These are phyloP conservation scores for Eutypa lata DNA, from an alignment of 2,329 filamentous ascomycete species.

Conservation along the genomic window DNA sequence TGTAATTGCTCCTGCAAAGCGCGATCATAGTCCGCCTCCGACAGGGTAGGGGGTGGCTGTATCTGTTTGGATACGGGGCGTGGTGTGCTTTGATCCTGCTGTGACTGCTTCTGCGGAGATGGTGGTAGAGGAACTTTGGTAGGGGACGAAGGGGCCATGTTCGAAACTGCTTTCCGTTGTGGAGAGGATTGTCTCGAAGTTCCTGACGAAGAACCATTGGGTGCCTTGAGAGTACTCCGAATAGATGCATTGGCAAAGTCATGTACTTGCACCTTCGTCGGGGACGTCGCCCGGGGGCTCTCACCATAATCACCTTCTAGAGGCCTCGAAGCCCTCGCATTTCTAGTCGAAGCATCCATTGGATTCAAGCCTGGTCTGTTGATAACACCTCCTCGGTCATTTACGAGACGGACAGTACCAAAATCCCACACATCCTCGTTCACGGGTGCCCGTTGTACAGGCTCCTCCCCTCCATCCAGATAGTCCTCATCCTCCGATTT, in stretches of 20 bases:
- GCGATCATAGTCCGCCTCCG: constrained; percentile 59
- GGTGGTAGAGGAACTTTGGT: constrained; percentile 58
- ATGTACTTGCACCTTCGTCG: constrained; percentile 46
- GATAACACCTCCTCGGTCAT: constrained; percentile 57
- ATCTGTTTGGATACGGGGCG: constrained; percentile 42
- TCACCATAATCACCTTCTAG: constrained; percentile 54
- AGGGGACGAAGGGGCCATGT: constrained; percentile 44
- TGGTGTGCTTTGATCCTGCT: constrained; percentile 43
- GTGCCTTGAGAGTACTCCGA: constrained; percentile 54
- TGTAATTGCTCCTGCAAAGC: constrained; percentile 62
- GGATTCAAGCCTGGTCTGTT: constrained; percentile 59
- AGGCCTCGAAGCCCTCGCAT: constrained; percentile 62
- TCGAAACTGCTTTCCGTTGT: constrained; percentile 52
- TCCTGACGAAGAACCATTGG: constrained; percentile 37
- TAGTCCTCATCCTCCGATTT: constrained; percentile 69
- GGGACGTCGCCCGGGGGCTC: constrained; percentile 46
- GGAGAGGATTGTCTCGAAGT: constrained; percentile 59
- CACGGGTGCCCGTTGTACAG: constrained; percentile 53
- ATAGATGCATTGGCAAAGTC: constrained; percentile 40
- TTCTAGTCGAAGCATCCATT: constrained; percentile 79
- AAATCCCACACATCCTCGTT: constrained; percentile 97
- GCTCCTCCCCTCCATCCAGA: constrained; percentile 54
- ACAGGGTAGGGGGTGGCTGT: constrained; percentile 43
- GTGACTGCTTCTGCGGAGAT: constrained; percentile 49
- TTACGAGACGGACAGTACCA: constrained; percentile 84